Conservation (phyloP, 108 stramenopile species). For the Phaeodactylum tricornutum region DNA sequence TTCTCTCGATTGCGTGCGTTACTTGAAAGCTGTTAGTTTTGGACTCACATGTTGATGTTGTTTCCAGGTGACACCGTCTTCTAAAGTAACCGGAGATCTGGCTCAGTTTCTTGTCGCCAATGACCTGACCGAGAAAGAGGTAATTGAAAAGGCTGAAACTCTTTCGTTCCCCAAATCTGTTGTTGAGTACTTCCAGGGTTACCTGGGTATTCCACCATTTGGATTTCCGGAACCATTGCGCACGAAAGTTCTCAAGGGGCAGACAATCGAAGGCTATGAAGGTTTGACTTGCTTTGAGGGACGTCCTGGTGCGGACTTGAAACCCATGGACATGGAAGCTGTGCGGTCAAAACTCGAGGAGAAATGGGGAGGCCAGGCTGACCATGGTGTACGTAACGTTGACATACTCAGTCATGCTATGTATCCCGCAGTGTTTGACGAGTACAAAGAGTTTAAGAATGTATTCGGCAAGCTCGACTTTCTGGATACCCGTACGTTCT, state of each 20-base stretch:
- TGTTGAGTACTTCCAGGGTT: slow-evolving; percentile 93
- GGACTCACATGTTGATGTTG: no score
- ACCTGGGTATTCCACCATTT: slow-evolving; percentile 84
- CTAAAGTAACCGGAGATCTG: slow-evolving; percentile 91
- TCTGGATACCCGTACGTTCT: slow-evolving; percentile 89
- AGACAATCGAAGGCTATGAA: slow-evolving; percentile 66
- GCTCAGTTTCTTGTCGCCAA: slow-evolving; percentile 96
- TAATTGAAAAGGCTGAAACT: slow-evolving; percentile 76
- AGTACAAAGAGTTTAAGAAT: slow-evolving; percentile 49
- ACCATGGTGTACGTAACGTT: slow-evolving; percentile 46
- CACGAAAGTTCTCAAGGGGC: slow-evolving; percentile 66
- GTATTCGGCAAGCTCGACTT: slow-evolving; percentile 73
- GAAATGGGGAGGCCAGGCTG: slow-evolving; percentile 43
- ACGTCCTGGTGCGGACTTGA: slow-evolving; percentile 90
- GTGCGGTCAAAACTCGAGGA: slow-evolving; percentile 52
- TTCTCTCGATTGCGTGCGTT: no score
- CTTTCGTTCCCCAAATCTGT: slow-evolving; percentile 88
- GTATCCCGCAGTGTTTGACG: slow-evolving; percentile 89
- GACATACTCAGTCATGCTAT: slow-evolving; percentile 89
- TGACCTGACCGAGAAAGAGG: slow-evolving; percentile 81
- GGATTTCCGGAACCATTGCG: slow-evolving; percentile 96
- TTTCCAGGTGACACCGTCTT: slow-evolving; percentile 30
- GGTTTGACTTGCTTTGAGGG: slow-evolving; percentile 78
- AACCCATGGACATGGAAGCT: slow-evolving; percentile 68
- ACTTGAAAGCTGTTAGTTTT: no score